A percentile compares a stretch with the other conserved stretches of the same genome.
Evolutionary conservation across 2,329 filamentous ascomycete species (phyloP).

Genomic region (Karstenula rhodostoma): DNA sequence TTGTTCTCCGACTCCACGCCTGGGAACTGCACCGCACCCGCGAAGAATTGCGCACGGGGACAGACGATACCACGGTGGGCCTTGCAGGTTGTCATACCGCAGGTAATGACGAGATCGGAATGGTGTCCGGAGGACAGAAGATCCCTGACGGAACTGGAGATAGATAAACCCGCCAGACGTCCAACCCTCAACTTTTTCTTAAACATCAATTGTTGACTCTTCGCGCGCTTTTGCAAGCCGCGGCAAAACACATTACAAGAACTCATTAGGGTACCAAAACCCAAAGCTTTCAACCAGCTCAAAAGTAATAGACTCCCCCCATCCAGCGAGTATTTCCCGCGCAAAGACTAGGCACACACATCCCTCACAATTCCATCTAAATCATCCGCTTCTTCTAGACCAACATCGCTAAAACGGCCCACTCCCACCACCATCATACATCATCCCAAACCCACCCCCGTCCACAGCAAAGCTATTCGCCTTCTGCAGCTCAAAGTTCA

Average conservation of each 20-base stretch:
- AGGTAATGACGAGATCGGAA: constrained; percentile 25
- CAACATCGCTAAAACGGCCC: background rate
- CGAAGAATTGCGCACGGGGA: constrained; percentile 19
- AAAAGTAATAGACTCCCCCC: too few relatives aligned
- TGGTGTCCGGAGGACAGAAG: constrained; percentile 13
- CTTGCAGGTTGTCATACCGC: constrained; percentile 15
- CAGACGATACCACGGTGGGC: constrained; percentile 27
- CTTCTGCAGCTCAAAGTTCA: constrained; percentile 31
- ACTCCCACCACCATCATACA: background rate
- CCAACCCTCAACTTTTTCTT: too few relatives aligned
- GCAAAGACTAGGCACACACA: too few relatives aligned
- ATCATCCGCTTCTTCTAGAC: too few relatives aligned
- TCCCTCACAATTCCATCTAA: too few relatives aligned
- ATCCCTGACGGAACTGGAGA: background rate
- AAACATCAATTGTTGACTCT: too few relatives aligned
- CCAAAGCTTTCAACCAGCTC: too few relatives aligned
- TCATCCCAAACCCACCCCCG: constrained; percentile 7
- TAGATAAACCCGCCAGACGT: too few relatives aligned
- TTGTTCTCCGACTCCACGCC: constrained; percentile 17
- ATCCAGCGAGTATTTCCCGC: too few relatives aligned
- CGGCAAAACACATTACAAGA: too few relatives aligned
- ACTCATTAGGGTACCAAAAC: too few relatives aligned
- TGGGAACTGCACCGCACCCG: constrained; percentile 17
- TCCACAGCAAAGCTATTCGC: constrained; percentile 7
- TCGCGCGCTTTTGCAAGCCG: too few relatives aligned